Base-by-base conservation (phyloP, 2,329 filamentous ascomycete genomes). In the Xylaria sp. region DNA sequence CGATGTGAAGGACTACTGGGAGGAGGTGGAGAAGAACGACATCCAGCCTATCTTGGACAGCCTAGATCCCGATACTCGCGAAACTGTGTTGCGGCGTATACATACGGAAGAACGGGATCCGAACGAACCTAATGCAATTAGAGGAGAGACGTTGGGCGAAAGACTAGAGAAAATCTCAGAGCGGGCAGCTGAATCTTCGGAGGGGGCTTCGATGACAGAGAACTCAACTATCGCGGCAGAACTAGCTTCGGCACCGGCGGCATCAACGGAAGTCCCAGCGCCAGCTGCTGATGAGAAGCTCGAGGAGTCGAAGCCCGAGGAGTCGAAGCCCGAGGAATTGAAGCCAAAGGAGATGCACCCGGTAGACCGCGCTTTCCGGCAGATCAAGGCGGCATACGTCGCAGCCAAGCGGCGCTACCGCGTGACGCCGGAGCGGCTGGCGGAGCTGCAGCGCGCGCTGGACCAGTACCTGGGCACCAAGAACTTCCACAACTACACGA, bases 401-500 rank as follows among this genome's bases (percentile, higher is more conserved):
- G 76, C 82, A 5, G 92, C 92, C 24, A 96, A 96, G 75, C 87
- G 90, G 42, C 82, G 86, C 1, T 97, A 97, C 71, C 90, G 93
- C 45, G 88, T 96, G 51, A 87, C 89, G 0, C 76, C 84, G 0
- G 76, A 77, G 18, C 91, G 94, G 7, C 79, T 94, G 44, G 76
- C 83, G 22, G 86, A 88, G 56, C 84, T 99, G 1, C 91, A 96
- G 71, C 81, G 84, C 29, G 86, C 87, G 0, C 81, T 99, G 8
- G 74, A 85, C 65, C 78, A 82, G 61, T 99, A 94, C 73, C 74
- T 88, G 8, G 94, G 94, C 59, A 97, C 92, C 3, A 83, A 82
- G 66, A 96, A 96, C 77, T 99, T 88, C 78, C 92, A 97, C 82
- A 99, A 99, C 80, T 99, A 95, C 78, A 99, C 94, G 2, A 86